Evolutionary conservation across 768 basidiomycete species (phyloP).

Genomic region (Lactifluus pinguis): DNA sequence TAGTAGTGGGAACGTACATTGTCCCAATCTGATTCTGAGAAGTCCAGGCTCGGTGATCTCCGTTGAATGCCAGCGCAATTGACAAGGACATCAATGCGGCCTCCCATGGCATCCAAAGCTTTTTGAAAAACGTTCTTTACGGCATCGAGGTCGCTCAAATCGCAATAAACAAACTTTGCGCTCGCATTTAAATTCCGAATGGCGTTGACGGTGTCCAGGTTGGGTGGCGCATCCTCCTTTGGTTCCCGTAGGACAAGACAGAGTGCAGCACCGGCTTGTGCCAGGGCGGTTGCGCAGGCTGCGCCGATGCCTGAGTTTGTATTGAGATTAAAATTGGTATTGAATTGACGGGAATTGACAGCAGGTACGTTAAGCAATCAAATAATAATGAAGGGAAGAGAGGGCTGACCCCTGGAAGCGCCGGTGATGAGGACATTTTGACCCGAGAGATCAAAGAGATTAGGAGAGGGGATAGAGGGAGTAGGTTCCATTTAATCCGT

Average conservation of each 20-base stretch:
- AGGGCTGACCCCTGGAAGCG: conserved; percentile 56
- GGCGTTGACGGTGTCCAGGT: conserved; percentile 29
- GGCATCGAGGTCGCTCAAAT: conserved; percentile 41
- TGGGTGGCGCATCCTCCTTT: conserved; percentile 28
- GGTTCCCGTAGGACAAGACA: conserved; percentile 40
- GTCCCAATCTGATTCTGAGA: conserved; percentile 61
- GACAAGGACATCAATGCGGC: conserved; percentile 52
- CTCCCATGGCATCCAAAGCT: conserved; percentile 42
- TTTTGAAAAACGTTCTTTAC: conserved; percentile 42
- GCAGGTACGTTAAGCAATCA: conserved; percentile 1
- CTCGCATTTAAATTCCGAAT: conserved; percentile 30
- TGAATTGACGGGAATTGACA: conserved; percentile 4
- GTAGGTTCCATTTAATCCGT: conserved; percentile 40
- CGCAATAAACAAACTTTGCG: conserved; percentile 43
- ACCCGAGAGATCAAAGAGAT: conserved; percentile 59
- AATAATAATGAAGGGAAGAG: neutral
- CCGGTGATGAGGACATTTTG: conserved; percentile 74
- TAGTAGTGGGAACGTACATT: conserved; percentile 38
- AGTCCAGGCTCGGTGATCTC: conserved; percentile 51
- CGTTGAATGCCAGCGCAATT: conserved; percentile 62
- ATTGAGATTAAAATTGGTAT: neutral
- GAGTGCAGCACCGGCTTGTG: conserved; percentile 44
- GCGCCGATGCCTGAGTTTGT: conserved; percentile 40
- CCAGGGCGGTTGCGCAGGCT: conserved; percentile 45
- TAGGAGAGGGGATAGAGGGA: conserved; percentile 38